Evolutionary conservation across 2,329 filamentous ascomycete species (phyloP), one percentile per base, ranked within the genome.

Genomic region (Tothia fuscella): DNA sequence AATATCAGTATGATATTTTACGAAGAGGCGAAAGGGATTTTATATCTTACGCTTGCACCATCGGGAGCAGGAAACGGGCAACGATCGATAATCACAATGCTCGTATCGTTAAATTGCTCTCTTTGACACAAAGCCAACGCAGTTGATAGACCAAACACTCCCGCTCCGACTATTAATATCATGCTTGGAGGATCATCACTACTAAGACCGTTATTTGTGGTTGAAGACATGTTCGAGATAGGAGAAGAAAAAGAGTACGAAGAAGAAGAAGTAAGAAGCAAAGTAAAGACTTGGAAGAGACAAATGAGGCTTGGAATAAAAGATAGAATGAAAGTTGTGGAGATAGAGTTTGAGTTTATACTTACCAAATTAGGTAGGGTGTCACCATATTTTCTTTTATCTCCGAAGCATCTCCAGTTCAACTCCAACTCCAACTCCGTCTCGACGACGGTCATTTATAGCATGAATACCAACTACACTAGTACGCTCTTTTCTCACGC

Each of bases 121-220:
- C 80, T 75, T 48, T 71, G 70, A 45, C 79, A 67, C 35, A 95
- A 72, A 12, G 82, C 71, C 49, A 79, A 76, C 39, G 86, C 83
- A 17, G 78, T 81, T 6, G 74, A 73, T 41, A 82, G 62, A 22
- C 71, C 71, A 46, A 74, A 74, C 33, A 72, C 69, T 36, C 71
- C 71, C 21, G 68, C 66, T 43, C 67, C 67, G 28, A 71, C 52
- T 44, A 71, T 68, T 21, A 71, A 54, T 41, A 70, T 56, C 6
- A 64, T 66, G 14, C 62, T 60, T 17, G 66, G 65, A 31, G n/a
- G n/a, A n/a, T n/a, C n/a, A n/a, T n/a, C n/a, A n/a, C n/a, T n/a
- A n/a, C n/a, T n/a, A n/a, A n/a, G n/a, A n/a, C n/a, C n/a, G n/a
- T n/a, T n/a, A n/a, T n/a, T n/a, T n/a, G n/a, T n/a, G n/a, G n/a